A percentile compares a stretch with the other conserved stretches of the same genome.
These are phyloP conservation scores for Penicillium verhagenii DNA, from an alignment of 495 filamentous ascomycete species.

Conservation along the genomic window DNA sequence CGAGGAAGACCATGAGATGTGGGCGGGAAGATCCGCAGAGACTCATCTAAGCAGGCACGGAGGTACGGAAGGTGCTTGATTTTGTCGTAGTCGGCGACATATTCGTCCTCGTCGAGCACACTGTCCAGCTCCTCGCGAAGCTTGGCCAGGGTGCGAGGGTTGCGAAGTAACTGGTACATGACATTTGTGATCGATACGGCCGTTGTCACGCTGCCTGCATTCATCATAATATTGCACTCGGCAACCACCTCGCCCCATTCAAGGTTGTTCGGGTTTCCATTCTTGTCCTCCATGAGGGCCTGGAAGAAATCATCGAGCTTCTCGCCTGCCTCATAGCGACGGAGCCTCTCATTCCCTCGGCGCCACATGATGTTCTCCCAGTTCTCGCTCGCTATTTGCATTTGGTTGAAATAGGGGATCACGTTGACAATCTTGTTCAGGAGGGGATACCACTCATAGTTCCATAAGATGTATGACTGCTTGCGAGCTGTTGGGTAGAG, in stretches of 20 bases:
- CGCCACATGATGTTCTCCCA: slow-evolving; percentile 45
- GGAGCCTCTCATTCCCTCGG: slow-evolving; percentile 34
- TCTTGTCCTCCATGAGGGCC: slow-evolving; percentile 55
- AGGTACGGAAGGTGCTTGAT: slow-evolving; percentile 44
- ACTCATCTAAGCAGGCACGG: slow-evolving; percentile 48
- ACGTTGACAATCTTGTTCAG: slow-evolving; percentile 32
- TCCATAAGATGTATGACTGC: slow-evolving; percentile 46
- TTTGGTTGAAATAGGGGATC: slow-evolving; percentile 31
- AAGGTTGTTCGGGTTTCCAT: slow-evolving; percentile 37
- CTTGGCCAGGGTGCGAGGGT: slow-evolving; percentile 48
- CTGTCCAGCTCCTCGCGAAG: slow-evolving; percentile 58
- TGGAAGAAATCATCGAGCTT: slow-evolving; percentile 58
- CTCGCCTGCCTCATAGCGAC: slow-evolving; percentile 49
- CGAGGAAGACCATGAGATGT: slow-evolving; percentile 37
- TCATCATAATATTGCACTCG: slow-evolving; percentile 44
- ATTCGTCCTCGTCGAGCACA: slow-evolving; percentile 36
- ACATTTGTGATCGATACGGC: slow-evolving; percentile 50
- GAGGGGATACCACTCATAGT: slow-evolving; percentile 44
- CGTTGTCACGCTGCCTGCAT: slow-evolving; percentile 57
- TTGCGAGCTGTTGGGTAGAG: slow-evolving; percentile 47
- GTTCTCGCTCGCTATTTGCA: slow-evolving; percentile 22
- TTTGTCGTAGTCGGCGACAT: slow-evolving; percentile 45
- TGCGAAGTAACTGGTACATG: slow-evolving; percentile 56
- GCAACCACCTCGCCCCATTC: slow-evolving; percentile 35
- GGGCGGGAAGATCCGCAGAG: slow-evolving; percentile 44